Percentiles rank a stretch among this genome's conserved stretches.
Conservation (phyloP, 768 basidiomycete species). For the Fomitopsis pulvina region DNA sequence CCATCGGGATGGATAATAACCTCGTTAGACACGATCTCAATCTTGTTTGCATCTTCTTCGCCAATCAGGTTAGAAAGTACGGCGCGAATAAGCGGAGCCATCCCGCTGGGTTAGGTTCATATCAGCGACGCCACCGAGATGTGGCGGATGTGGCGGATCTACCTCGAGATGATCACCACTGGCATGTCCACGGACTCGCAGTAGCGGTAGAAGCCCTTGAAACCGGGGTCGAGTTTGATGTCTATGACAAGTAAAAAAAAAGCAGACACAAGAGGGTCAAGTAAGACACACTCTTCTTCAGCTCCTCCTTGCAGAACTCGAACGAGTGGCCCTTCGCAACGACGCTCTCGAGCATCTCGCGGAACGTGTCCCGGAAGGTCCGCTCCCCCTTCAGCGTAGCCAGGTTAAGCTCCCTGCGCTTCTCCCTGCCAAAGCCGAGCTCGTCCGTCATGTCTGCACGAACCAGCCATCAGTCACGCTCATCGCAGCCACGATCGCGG, state of each 20-base stretch:
- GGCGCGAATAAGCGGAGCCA: slow-evolving; percentile 90
- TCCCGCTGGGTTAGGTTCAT: slow-evolving; percentile 49
- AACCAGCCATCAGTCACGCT: not conserved
- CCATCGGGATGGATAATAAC: slow-evolving; percentile 59
- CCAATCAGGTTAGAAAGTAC: slow-evolving; percentile 82
- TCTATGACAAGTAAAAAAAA: too few relatives aligned
- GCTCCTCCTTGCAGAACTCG: slow-evolving; percentile 75
- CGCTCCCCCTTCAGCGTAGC: slow-evolving; percentile 59
- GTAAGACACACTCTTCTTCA: slow-evolving; percentile 55
- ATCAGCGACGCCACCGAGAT: not conserved
- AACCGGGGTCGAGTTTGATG: slow-evolving; percentile 82
- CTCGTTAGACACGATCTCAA: slow-evolving; percentile 94
- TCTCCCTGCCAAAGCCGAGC: slow-evolving; percentile 75
- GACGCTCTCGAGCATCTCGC: slow-evolving; percentile 80
- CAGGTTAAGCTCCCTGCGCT: slow-evolving; percentile 67
- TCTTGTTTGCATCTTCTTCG: slow-evolving; percentile 60
- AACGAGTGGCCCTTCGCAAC: slow-evolving; percentile 68
- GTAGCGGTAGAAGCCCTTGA: slow-evolving; percentile 82
- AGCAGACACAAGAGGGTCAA: too few relatives aligned
- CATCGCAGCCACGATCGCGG: not conserved
- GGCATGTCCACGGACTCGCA: slow-evolving; percentile 79
- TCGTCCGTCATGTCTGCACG: slow-evolving; percentile 78
- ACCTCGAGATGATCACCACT: slow-evolving; percentile 92
- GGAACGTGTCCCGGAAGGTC: slow-evolving; percentile 87
- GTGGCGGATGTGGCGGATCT: slow-evolving; percentile 8